phyloP scores from a whole-genome alignment of 139 green algal genomes.

The Micromonas commoda region DNA sequence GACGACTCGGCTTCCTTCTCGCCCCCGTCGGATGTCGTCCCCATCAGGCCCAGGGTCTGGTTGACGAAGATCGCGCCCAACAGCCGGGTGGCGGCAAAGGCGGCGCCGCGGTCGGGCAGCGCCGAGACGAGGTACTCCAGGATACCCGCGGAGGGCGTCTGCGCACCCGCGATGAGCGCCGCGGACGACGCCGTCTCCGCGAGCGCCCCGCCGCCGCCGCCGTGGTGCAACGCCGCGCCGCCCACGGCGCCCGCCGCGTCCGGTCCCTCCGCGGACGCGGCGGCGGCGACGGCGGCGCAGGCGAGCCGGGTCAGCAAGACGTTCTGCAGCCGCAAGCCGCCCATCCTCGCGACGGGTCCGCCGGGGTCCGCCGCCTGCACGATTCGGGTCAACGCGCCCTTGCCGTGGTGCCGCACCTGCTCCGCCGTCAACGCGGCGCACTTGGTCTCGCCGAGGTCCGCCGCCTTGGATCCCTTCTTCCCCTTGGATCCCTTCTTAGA shows the following conservation, averaged over 20 bases:
- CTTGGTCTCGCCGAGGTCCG: not conserved
- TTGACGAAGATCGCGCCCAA: not conserved
- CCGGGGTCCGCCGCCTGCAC: not conserved
- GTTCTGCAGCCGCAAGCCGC: not conserved
- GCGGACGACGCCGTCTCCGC: too few species aligned
- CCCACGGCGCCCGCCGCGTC: too few species aligned
- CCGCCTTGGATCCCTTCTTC: too few species aligned
- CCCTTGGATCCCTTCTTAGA: too few species aligned
- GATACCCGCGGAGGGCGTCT: not conserved
- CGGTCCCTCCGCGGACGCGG: not conserved
- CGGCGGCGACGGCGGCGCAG: not conserved
- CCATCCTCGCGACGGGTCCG: not conserved
- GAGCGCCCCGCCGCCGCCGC: too few species aligned
- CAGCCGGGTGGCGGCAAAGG: not conserved
- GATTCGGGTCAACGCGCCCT: not conserved
- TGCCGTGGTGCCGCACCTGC: not conserved
- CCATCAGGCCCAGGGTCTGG: not conserved
- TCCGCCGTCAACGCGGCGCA: not conserved
- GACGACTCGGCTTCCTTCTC: not conserved
- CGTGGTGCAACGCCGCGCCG: too few species aligned
- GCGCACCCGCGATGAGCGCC: too few species aligned
- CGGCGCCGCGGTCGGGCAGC: not conserved
- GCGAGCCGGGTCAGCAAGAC: not conserved
- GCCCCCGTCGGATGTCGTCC: not conserved
- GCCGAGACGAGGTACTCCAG: not conserved